A percentile compares a stretch with the other conserved stretches of the same genome.
These are phyloP conservation scores for Chrysoporthe austroafricana DNA, from an alignment of 2,329 filamentous ascomycete species.

Conservation along the genomic window DNA sequence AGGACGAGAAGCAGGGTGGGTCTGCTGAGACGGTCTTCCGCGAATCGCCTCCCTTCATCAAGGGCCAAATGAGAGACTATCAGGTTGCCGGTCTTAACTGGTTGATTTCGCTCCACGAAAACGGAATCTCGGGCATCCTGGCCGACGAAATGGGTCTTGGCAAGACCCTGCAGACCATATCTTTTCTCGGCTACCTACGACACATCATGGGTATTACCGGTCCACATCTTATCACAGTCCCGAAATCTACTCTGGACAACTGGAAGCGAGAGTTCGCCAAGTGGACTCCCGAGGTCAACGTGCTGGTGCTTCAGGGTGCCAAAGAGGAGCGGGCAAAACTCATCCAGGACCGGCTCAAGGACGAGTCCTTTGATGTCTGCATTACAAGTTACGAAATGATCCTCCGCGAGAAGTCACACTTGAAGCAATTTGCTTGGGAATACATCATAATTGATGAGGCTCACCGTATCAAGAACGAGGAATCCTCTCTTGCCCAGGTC, in stretches of 20 bases:
- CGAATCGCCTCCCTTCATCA: constrained; percentile 88
- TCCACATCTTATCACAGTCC: constrained; percentile 88
- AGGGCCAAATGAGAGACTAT: constrained; percentile 93
- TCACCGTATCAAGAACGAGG: constrained; percentile 99
- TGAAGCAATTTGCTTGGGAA: constrained; percentile 99
- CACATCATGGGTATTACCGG: constrained; percentile 89
- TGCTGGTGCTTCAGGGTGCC: constrained; percentile 89
- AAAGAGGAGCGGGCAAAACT: constrained; percentile 90
- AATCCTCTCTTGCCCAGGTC: constrained; percentile 94
- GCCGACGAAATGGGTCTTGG: constrained; percentile 99
- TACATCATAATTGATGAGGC: constrained; percentile 99
- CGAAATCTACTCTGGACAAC: constrained; percentile 97
- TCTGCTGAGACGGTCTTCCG: constrained; percentile 89
- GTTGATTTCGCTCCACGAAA: constrained; percentile 96
- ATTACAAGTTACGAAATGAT: constrained; percentile 99
- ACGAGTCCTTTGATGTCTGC: constrained; percentile 96
- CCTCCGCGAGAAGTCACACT: constrained; percentile 86
- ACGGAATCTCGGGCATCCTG: constrained; percentile 96
- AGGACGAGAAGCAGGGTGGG: constrained; percentile 87
- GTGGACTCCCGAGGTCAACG: constrained; percentile 96
- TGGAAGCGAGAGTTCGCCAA: constrained; percentile 93
- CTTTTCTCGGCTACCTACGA: constrained; percentile 92
- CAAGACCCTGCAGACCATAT: constrained; percentile 96
- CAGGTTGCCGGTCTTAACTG: constrained; percentile 95
- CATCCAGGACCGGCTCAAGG: constrained; percentile 88